Percentiles rank a stretch among this genome's conserved stretches.
Conservation (phyloP, 306 rosid genomes). For the Lablab purpureus region DNA sequence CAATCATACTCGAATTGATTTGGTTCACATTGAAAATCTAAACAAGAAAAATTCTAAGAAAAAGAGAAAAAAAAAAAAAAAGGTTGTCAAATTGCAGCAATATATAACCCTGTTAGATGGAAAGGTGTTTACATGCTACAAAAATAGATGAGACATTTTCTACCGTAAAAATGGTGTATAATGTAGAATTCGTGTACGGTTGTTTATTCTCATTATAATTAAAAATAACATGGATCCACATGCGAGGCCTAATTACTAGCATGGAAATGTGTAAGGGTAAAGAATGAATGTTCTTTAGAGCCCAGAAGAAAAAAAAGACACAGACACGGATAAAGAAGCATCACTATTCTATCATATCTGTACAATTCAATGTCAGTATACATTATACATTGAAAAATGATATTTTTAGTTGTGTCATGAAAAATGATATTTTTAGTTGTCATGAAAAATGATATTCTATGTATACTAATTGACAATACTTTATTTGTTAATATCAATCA, state of each 20-base stretch:
- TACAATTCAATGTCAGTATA: background rate
- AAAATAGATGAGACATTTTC: background rate
- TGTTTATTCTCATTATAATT: background rate
- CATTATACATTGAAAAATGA: background rate
- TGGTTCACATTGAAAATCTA: too few relatives aligned
- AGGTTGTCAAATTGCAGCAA: background rate
- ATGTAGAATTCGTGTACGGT: background rate
- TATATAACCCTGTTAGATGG: too few relatives aligned
- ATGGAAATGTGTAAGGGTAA: background rate
- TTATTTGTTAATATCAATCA: background rate
- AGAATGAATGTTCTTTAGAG: background rate
- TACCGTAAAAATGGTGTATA: background rate
- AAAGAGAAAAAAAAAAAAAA: background rate
- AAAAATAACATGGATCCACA: background rate
- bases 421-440: too few relatives aligned
- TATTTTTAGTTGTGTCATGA: background rate
- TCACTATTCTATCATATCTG: background rate
- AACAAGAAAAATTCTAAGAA: too few relatives aligned
- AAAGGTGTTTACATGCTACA: background rate
- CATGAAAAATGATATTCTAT: too few relatives aligned
- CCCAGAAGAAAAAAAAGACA: background rate
- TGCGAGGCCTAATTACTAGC: background rate
- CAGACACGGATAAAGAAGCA: background rate
- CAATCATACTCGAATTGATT: too few relatives aligned
- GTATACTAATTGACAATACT: background rate